Conservation (phyloP, 2,329 filamentous ascomycete species). For the Fonsecaea multimorphosa region DNA sequence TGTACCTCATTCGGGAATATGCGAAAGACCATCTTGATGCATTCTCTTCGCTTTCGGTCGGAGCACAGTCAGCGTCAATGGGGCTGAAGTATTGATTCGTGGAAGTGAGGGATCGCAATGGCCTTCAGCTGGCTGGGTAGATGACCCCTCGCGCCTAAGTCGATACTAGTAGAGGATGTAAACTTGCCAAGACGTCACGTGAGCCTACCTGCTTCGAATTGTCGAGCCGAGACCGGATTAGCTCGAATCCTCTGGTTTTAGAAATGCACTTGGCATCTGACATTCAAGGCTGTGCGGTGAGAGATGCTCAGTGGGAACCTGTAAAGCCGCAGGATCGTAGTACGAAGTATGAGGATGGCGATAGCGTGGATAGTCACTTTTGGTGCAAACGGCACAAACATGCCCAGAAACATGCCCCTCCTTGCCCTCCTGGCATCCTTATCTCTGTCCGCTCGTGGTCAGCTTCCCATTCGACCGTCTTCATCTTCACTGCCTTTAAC, state of each 20-base stretch:
- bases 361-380: neutral
- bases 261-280: no score
- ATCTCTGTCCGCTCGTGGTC: constrained; percentile 27
- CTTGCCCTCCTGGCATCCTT: neutral
- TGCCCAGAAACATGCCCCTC: constrained; percentile 14
- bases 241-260: no score
- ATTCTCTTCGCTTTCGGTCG: neutral
- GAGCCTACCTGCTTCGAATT: no score
- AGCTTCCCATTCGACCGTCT: constrained; percentile 17
- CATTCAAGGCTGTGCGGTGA: no score
- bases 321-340: no score
- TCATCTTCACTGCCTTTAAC: constrained; percentile 20
- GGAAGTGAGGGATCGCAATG: neutral
- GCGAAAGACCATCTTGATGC: neutral
- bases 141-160: no score
- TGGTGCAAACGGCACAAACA: constrained; percentile 17
- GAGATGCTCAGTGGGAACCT: neutral
- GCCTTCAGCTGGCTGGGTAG: neutral
- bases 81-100: neutral
- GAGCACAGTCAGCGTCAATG: neutral
- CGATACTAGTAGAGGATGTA: neutral
- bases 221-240: no score
- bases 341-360: no score
- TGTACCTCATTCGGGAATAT: neutral
- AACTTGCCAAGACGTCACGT: neutral